These are phyloP conservation scores for Seiridium unicorne DNA, from an alignment of 2,329 filamentous ascomycete genomes.

Conservation along the genomic window DNA sequence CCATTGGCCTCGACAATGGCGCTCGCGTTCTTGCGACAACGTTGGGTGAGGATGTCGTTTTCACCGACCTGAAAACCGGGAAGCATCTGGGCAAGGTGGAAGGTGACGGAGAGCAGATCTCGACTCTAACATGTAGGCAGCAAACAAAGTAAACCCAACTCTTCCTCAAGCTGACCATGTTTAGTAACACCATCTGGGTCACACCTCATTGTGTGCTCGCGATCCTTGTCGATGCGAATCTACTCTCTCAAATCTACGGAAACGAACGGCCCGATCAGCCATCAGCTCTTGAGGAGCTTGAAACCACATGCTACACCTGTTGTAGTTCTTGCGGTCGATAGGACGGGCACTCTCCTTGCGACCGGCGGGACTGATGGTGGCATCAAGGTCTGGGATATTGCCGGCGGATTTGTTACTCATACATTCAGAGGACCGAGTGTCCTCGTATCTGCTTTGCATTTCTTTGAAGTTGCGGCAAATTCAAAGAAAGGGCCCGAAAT, in stretches of 20 bases:
- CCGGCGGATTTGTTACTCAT: conserved; percentile 86
- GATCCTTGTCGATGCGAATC: conserved; percentile 94
- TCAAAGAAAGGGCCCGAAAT: conserved; percentile 40
- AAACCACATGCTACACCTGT: conserved; percentile 92
- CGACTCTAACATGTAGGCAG: conserved; percentile 63
- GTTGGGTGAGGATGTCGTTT: conserved; percentile 85
- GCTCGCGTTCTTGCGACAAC: conserved; percentile 83
- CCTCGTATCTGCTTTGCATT: conserved; percentile 84
- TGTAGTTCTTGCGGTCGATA: conserved; percentile 79
- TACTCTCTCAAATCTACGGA: conserved; percentile 67
- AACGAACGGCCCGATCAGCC: conserved; percentile 56
- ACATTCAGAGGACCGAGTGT: conserved; percentile 93
- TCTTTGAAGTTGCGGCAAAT: conserved; percentile 71
- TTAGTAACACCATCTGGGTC: conserved; percentile 83
- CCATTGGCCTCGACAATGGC: conserved; percentile 77
- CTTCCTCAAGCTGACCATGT: conserved; percentile 16
- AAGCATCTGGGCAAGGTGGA: conserved; percentile 82
- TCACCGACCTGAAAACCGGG: conserved; percentile 83
- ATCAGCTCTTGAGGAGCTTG: conserved; percentile 72
- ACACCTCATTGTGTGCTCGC: conserved; percentile 86
- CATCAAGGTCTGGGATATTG: conserved; percentile 96
- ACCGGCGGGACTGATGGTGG: conserved; percentile 91
- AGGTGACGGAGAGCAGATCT: conserved; percentile 80
- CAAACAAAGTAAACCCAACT: neutral
- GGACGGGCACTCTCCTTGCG: conserved; percentile 83